These are phyloP conservation scores for Neocallimastix lanati DNA, from an alignment of 192 early-diverging fungal genomes.

Conservation along the genomic window DNA sequence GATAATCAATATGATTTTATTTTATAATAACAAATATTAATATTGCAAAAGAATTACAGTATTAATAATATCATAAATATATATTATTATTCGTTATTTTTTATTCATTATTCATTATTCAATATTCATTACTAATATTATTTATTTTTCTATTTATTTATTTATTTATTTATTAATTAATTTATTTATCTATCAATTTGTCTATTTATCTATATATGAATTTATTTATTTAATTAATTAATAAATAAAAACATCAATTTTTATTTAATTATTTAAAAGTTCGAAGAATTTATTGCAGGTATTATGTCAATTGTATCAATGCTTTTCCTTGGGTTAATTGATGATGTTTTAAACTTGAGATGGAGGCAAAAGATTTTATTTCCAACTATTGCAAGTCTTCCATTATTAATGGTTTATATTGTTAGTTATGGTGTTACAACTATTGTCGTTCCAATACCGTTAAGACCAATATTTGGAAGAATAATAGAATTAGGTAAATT, in stretches of 20 bases:
- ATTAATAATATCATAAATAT: no score
- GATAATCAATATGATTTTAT: background rate
- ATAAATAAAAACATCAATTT: no score
- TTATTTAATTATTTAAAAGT: no score
- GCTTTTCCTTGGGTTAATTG: conserved; percentile 94
- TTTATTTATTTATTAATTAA: no score
- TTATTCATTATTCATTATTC: no score
- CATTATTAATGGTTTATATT: conserved; percentile 83
- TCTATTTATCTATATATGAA: no score
- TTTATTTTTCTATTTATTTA: no score
- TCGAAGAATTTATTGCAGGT: conserved; percentile 82
- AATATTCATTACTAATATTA: no score
- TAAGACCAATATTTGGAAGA: conserved; percentile 51
- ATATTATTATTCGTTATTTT: no score
- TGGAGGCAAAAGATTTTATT: conserved; percentile 94
- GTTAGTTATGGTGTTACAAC: conserved; percentile 73
- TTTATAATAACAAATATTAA: background rate
- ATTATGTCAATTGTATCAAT: conserved; percentile 83
- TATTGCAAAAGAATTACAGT: no score
- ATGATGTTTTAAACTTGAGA: conserved; percentile 88
- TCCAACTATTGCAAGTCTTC: conserved; percentile 79
- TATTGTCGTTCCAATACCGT: conserved; percentile 67
- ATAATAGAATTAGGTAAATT: conserved; percentile 59
- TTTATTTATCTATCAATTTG: no score
- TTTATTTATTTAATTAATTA: no score